Evolutionary conservation across 2,329 filamentous ascomycete species (phyloP).

Genomic region (Calonectria hongkongensis): DNA sequence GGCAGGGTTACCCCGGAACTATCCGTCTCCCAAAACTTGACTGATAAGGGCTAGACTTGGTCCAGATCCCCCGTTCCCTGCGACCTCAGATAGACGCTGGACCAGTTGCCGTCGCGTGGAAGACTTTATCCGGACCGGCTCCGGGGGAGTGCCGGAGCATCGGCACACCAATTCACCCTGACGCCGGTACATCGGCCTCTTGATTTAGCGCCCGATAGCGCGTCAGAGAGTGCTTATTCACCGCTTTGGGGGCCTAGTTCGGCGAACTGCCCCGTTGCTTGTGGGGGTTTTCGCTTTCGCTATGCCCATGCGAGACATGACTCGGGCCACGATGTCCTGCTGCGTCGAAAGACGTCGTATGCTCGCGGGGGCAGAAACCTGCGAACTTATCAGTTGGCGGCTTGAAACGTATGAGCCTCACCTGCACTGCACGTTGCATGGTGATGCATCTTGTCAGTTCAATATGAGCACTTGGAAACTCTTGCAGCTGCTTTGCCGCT

Average conservation of each 20-base stretch:
- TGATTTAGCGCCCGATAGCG: slow-evolving; percentile 10
- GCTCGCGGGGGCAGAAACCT: not conserved
- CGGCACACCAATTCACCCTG: not conserved
- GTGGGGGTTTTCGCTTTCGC: slow-evolving; percentile 10
- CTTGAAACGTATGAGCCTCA: not conserved
- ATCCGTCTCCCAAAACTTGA: not conserved
- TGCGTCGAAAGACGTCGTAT: not conserved
- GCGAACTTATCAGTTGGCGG: not conserved
- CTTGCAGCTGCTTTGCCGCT: no score
- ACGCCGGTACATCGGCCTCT: not conserved
- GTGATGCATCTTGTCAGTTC: no score
- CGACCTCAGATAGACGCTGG: not conserved
- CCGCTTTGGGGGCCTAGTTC: not conserved
- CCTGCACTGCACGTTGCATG: not conserved
- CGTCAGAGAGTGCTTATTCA: not conserved
- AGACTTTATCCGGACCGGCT: slow-evolving; percentile 16
- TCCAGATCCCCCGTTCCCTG: not conserved
- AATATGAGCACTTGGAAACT: no score
- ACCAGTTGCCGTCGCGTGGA: not conserved
- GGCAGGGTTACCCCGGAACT: not conserved
- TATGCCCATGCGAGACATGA: not conserved
- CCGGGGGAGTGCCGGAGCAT: slow-evolving; percentile 3
- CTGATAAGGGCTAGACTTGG: not conserved
- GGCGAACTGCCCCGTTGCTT: not conserved
- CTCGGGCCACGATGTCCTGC: not conserved